These are phyloP conservation scores for Diaporthe eres DNA, from an alignment of 2,329 filamentous ascomycete species.

Conservation along the genomic window DNA sequence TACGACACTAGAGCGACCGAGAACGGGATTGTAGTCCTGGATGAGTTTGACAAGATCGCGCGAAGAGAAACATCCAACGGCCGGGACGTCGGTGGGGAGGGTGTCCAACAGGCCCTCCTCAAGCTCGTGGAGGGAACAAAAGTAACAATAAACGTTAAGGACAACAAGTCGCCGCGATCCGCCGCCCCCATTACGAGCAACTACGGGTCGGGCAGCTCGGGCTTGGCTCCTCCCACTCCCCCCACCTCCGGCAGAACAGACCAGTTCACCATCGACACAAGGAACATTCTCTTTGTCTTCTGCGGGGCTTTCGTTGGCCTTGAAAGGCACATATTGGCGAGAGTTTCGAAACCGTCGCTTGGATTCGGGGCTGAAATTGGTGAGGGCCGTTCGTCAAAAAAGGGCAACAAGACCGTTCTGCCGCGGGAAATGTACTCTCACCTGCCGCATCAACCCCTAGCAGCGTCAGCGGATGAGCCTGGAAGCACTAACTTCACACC, in stretches of 20 bases:
- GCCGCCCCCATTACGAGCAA: slow-evolving; percentile 67
- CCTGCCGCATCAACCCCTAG: slow-evolving; percentile 66
- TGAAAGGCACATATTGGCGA: slow-evolving; percentile 87
- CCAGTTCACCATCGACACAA: slow-evolving; percentile 86
- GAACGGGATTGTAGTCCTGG: slow-evolving; percentile 92
- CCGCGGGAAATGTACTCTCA: slow-evolving; percentile 73
- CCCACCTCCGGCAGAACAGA: slow-evolving; percentile 68
- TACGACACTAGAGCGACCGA: slow-evolving; percentile 89
- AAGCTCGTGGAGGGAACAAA: slow-evolving; percentile 98
- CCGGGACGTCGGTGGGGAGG: slow-evolving; percentile 95
- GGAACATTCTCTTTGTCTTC: slow-evolving; percentile 97
- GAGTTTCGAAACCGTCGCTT: slow-evolving; percentile 88
- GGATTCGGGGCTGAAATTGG: slow-evolving; percentile 89
- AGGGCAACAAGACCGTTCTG: slow-evolving; percentile 69
- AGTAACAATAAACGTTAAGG: slow-evolving; percentile 90
- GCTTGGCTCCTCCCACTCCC: slow-evolving; percentile 60
- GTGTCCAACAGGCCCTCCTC: slow-evolving; percentile 93
- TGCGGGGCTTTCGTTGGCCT: slow-evolving; percentile 95
- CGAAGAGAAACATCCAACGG: slow-evolving; percentile 89
- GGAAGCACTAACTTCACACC: slow-evolving; percentile 61
- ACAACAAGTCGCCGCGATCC: slow-evolving; percentile 73
- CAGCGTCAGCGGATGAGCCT: slow-evolving; percentile 46
- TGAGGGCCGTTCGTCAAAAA: slow-evolving; percentile 61
- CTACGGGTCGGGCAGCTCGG: slow-evolving; percentile 62
- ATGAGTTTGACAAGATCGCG: slow-evolving; percentile 98